Conservation (phyloP, 805 yeast genomes). For the Starmerella apicola region DNA sequence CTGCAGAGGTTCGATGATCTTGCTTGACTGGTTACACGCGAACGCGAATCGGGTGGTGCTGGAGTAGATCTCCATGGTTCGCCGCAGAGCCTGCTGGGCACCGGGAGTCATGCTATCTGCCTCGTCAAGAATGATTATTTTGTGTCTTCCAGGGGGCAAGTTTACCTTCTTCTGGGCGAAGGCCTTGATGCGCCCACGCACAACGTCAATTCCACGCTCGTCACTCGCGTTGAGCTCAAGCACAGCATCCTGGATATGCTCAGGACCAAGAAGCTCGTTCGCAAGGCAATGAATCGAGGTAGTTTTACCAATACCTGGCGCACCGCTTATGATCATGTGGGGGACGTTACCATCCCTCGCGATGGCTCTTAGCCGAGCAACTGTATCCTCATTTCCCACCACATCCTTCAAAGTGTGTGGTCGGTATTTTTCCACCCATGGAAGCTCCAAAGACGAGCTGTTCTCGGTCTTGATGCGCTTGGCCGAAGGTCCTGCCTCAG, state of each 20-base stretch:
- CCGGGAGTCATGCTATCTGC: constrained; percentile 97
- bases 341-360: constrained; percentile 95
- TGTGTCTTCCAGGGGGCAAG: constrained; percentile 80
- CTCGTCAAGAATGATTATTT: constrained; percentile 85
- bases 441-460: constrained; percentile 13
- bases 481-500: constrained; percentile 17
- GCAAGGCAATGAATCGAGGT: constrained; percentile 89
- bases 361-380: constrained; percentile 68
- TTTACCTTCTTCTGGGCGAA: constrained; percentile 90
- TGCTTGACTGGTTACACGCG: constrained; percentile 89
- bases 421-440: constrained; percentile 89
- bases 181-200: constrained; percentile 81
- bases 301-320: constrained; percentile 96
- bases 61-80: constrained; percentile 94
- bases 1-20: constrained; percentile 93
- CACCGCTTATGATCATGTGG: constrained; percentile 81
- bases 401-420: constrained; percentile 69
- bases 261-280: constrained; percentile 56
- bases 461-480: constrained; percentile 10
- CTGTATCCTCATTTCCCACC: constrained; percentile 87
- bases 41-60: constrained; percentile 95
- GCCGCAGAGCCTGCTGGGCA: constrained; percentile 85
- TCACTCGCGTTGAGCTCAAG: constrained; percentile 92
- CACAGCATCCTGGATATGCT: constrained; percentile 64
- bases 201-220: constrained; percentile 95